Conservation (phyloP, 2,329 filamentous ascomycete genomes). For the Cordyceps militaris region DNA sequence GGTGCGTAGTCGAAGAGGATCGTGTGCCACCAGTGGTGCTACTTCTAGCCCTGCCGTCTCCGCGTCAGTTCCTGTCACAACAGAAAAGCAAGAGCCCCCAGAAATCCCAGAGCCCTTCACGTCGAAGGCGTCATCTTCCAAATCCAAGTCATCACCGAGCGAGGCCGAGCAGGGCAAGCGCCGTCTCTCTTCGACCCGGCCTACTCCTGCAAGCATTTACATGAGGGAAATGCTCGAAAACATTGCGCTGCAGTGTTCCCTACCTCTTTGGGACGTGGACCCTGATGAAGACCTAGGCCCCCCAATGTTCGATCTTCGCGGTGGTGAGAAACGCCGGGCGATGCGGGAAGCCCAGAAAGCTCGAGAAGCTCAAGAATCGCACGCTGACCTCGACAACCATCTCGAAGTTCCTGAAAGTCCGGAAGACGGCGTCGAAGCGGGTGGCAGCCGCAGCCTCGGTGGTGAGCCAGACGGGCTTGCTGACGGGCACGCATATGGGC, state of each 20-base stretch:
- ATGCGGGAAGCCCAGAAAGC: slow-evolving; percentile 58
- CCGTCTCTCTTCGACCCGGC: background rate
- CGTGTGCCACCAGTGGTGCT: slow-evolving; percentile 72
- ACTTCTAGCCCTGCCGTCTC: slow-evolving; percentile 77
- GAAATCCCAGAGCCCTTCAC: slow-evolving; percentile 4
- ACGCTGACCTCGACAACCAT: slow-evolving; percentile 42
- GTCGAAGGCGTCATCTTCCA: background rate
- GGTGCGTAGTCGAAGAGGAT: slow-evolving; percentile 62
- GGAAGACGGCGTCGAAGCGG: slow-evolving; percentile 74
- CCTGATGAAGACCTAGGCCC: slow-evolving; percentile 37
- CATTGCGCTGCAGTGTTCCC: slow-evolving; percentile 30
- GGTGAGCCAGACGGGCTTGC: slow-evolving; percentile 69
- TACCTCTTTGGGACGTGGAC: slow-evolving; percentile 19
- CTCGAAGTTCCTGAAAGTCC: slow-evolving; percentile 39
- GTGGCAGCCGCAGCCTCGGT: slow-evolving; percentile 77
- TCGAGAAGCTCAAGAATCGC: slow-evolving; percentile 40
- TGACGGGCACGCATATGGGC: slow-evolving; percentile 45
- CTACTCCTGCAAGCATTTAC: slow-evolving; percentile 12
- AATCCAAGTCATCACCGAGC: slow-evolving; percentile 16
- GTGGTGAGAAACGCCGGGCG: slow-evolving; percentile 72
- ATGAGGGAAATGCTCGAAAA: slow-evolving; percentile 32
- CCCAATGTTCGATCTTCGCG: slow-evolving; percentile 74
- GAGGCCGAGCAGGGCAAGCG: too few relatives aligned
- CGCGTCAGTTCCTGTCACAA: slow-evolving; percentile 45
- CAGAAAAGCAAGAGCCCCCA: slow-evolving; percentile 42